Base-by-base conservation (phyloP, 2,329 filamentous ascomycete genomes). In the Talaromyces sp. region DNA sequence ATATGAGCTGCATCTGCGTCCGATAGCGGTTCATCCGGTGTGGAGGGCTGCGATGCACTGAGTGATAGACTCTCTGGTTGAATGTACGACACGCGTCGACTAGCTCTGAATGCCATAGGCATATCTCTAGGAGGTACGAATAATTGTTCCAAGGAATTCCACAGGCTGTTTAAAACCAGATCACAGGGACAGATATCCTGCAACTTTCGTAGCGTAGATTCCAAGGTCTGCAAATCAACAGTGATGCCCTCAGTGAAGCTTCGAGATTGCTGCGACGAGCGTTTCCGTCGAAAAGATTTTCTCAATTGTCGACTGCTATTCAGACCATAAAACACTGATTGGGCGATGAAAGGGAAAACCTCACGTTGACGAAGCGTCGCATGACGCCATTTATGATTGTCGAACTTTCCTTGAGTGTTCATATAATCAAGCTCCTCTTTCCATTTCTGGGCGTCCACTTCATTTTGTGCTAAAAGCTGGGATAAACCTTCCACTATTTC, bases 301-400 rank as follows among this genome's bases (percentile, higher is more conserved):
- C 81, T 61, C 10, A 83, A 74, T 54, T 80, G 76, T 34, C 69
- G 73, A 25, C 78, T 74, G 61, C 72, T 77, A 67, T 80, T 77
- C 53, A 83, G 67, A 15, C 79, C 74, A 67, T 78, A 83, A 65
- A 77, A 79, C 1, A 81, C 73, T 63, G 79, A 82, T 67, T 82
- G 81, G 7, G 75, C 73, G 60, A 81, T 67, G 66, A 81, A 82
- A 5, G 77, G 72, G 60, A 78, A 80, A 17, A 71, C 74, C 51
- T 75, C 69, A 19, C 76, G 75, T 65, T 80, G 78, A 5, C 71
- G 70, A 45, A 67, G 64, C n/a, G 77, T 77, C 53, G 78, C 76
- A 69, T 74, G 76, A 51, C 68, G 70, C 76, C 77, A 79, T 31
- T 78, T 74, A 5, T 74, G 73, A 31, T 75, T 72, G 10, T 79